A percentile compares a stretch with the other conserved stretches of the same genome.
Evolutionary conservation across 2,329 filamentous ascomycete genomes (phyloP).

Genomic region (Thermothelomyces thermophilus): DNA sequence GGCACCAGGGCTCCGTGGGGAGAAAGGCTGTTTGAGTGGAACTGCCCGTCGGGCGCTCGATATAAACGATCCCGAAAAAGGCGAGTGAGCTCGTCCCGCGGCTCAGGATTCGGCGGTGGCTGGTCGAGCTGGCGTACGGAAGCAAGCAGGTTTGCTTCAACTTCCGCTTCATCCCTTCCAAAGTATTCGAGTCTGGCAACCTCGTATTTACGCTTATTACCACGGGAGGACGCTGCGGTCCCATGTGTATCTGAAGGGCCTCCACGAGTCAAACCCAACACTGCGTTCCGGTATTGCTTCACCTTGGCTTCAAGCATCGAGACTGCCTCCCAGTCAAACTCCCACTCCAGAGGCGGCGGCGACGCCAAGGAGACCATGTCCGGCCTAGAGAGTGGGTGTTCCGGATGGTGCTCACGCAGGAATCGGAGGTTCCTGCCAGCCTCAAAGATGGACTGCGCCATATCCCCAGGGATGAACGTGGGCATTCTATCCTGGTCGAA

Average conservation of each 20-base stretch:
- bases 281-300: conserved; percentile 41
- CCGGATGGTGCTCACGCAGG: conserved; percentile 61
- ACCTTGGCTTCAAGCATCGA: conserved; percentile 56
- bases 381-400: conserved; percentile 59
- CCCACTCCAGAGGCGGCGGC: conserved; percentile 58
- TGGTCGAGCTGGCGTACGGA: conserved; percentile 44
- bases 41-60: conserved; percentile 13
- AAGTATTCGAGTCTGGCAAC: conserved; percentile 39
- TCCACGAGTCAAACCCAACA: conserved; percentile 31
- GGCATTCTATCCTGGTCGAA: conserved; percentile 63
- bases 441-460: conserved; percentile 69
- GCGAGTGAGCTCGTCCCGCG: conserved; percentile 33
- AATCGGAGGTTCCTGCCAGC: conserved; percentile 70
- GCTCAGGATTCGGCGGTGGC: conserved; percentile 27
- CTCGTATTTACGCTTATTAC: not conserved
- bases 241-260: not conserved
- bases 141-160: conserved; percentile 42
- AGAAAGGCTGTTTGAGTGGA: conserved; percentile 29
- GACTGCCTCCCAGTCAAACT: conserved; percentile 66
- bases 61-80: conserved; percentile 38
- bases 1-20: conserved; percentile 57
- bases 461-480: conserved; percentile 62
- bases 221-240: conserved; percentile 8
- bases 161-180: conserved; percentile 39
- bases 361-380: conserved; percentile 39